phyloP scores from a whole-genome alignment of 2,329 filamentous ascomycete species.

The Lasiodiplodia theobromae region DNA sequence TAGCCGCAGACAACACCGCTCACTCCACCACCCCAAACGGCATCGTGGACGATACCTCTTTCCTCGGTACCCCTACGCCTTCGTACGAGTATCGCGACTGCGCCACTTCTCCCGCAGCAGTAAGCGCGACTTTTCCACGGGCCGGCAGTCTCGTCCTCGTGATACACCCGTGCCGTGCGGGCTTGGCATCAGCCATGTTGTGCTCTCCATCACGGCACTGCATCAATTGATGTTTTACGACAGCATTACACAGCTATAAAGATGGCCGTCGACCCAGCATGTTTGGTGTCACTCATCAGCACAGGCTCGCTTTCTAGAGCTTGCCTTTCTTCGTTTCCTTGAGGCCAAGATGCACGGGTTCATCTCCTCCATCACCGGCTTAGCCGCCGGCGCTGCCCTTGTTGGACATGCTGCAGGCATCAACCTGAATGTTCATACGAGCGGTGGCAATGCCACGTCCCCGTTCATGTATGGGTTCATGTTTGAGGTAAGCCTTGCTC shows the following conservation, averaged over 20 bases:
- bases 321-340: neutral
- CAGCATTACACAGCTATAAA: neutral
- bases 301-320: neutral
- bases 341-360: neutral
- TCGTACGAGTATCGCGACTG: neutral
- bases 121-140: neutral
- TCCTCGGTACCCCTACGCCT: neutral
- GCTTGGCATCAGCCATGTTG: neutral
- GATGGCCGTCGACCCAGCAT: neutral
- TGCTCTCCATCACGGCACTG: neutral
- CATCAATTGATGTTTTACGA: neutral
- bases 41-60: neutral
- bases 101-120: neutral
- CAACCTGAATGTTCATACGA: slow-evolving; percentile 36
- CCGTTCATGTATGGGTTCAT: slow-evolving; percentile 53
- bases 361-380: neutral
- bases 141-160: neutral
- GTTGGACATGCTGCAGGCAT: slow-evolving; percentile 1
- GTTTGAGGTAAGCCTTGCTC: slow-evolving; percentile 44
- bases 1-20: neutral
- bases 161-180: neutral
- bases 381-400: neutral
- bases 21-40: neutral
- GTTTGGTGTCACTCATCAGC: neutral
- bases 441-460: slow-evolving; percentile 49